A percentile compares a stretch with the other conserved stretches of the same genome.
These are phyloP conservation scores for Russula sp. DNA, from an alignment of 768 basidiomycete genomes.

Conservation along the genomic window DNA sequence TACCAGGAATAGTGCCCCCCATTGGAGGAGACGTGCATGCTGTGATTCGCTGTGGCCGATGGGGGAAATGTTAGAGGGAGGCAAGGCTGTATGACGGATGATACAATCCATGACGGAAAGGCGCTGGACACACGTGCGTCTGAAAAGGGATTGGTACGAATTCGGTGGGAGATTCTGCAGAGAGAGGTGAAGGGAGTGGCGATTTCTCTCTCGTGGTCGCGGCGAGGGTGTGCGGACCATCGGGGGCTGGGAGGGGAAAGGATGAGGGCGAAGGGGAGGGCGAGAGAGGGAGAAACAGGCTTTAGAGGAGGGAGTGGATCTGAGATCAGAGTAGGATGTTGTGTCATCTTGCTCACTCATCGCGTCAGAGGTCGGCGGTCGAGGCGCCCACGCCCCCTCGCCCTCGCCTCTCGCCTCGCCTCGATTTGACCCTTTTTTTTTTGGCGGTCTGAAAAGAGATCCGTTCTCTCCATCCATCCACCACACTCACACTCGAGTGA, in stretches of 20 bases:
- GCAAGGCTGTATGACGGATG: background rate
- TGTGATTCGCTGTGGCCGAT: background rate
- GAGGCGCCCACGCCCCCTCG: background rate
- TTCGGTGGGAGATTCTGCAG: background rate
- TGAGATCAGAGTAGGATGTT: background rate
- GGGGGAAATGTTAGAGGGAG: background rate
- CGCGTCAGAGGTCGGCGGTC: too few relatives aligned
- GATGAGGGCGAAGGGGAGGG: background rate
- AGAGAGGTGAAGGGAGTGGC: background rate
- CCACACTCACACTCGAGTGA: background rate
- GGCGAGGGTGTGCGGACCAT: background rate
- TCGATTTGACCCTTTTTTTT: slow-evolving; percentile 8
- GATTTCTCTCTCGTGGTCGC: too few relatives aligned
- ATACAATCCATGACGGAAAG: background rate
- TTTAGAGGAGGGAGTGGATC: slow-evolving; percentile 4
- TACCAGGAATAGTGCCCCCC: background rate
- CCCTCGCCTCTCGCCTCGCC: background rate
- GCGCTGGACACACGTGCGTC: slow-evolving; percentile 14
- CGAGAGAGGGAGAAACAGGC: slow-evolving; percentile 5
- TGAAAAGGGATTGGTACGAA: background rate
- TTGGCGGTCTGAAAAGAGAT: background rate
- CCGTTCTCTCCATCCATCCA: background rate
- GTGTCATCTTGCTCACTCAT: background rate
- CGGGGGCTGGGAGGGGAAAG: background rate
- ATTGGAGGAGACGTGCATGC: background rate